These are phyloP conservation scores for Paspalum vaginatum DNA, from an alignment of 176 grass and related monocot species.

Conservation along the genomic window DNA sequence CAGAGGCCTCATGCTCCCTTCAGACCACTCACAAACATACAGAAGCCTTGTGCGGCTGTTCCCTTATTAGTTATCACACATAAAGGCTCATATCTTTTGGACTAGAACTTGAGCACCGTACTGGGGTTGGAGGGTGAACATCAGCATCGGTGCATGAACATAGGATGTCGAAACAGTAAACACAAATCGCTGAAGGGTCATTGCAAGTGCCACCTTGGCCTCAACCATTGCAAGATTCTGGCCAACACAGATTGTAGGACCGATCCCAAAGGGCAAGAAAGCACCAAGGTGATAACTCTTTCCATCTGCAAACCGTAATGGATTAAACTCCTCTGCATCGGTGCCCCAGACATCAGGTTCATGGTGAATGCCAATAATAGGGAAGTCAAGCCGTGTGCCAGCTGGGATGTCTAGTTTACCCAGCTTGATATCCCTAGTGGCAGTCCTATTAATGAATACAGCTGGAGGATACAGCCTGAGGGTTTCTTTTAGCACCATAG, in stretches of 20 bases:
- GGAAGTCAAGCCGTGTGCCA: slow-evolving; percentile 59
- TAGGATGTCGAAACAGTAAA: slow-evolving; percentile 73
- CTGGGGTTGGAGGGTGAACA: slow-evolving; percentile 69
- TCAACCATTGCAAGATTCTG: slow-evolving; percentile 80
- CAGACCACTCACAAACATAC: neutral
- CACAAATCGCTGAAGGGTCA: slow-evolving; percentile 57
- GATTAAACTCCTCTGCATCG: slow-evolving; percentile 64
- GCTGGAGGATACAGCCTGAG: slow-evolving; percentile 81
- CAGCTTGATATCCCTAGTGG: slow-evolving; percentile 54
- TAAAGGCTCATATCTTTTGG: slow-evolving; percentile 55
- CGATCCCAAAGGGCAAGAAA: slow-evolving; percentile 72
- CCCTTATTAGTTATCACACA: neutral
- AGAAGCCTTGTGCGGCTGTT: neutral
- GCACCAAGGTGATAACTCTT: slow-evolving; percentile 71
- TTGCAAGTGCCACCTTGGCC: slow-evolving; percentile 66
- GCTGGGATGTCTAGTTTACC: slow-evolving; percentile 60
- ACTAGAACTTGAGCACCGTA: slow-evolving; percentile 77
- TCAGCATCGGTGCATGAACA: slow-evolving; percentile 72
- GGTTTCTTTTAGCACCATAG: slow-evolving; percentile 83
- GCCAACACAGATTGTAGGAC: slow-evolving; percentile 68
- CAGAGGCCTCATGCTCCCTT: neutral
- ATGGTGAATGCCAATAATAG: slow-evolving; percentile 63
- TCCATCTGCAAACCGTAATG: slow-evolving; percentile 72
- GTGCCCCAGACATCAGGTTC: slow-evolving; percentile 66
- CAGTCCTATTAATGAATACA: slow-evolving; percentile 44